phyloP scores from a whole-genome alignment of 108 stramenopile species.

The Skeletonema potamos region DNA sequence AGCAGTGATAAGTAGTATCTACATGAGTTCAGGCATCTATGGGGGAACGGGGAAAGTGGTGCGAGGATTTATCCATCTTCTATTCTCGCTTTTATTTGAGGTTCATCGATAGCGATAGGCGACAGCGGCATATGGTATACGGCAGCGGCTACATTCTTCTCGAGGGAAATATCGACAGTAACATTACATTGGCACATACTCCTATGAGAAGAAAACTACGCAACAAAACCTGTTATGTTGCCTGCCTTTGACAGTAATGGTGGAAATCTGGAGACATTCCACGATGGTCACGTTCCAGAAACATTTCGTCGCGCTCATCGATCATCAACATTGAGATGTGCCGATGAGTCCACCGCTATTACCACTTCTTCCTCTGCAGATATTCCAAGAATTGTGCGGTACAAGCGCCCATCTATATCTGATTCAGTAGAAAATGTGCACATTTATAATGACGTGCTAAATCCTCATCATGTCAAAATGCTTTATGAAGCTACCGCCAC shows the following conservation, averaged over 20 bases:
- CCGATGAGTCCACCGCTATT: background rate
- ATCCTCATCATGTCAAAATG: constrained; percentile 22
- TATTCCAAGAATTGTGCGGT: constrained; percentile 22
- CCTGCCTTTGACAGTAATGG: constrained; percentile 41
- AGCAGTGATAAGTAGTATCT: no score
- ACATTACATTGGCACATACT: no score
- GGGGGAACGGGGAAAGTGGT: no score
- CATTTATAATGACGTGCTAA: constrained; percentile 31
- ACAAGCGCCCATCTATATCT: background rate
- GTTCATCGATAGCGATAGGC: no score
- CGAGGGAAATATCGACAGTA: no score
- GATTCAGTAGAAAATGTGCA: constrained; percentile 15
- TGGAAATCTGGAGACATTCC: constrained; percentile 40
- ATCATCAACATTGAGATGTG: background rate
- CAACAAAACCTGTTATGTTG: background rate
- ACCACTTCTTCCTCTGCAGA: background rate
- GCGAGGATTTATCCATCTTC: no score
- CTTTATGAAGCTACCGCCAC: constrained; percentile 29
- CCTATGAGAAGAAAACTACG: no score
- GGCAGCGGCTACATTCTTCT: no score
- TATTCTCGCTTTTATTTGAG: no score
- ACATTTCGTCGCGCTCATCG: constrained; percentile 25
- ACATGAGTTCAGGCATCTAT: no score
- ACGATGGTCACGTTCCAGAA: constrained; percentile 73
- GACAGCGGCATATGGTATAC: no score